These are phyloP conservation scores for Talaromyces atroroseus DNA, from an alignment of 2,329 filamentous ascomycete species.

Conservation along the genomic window DNA sequence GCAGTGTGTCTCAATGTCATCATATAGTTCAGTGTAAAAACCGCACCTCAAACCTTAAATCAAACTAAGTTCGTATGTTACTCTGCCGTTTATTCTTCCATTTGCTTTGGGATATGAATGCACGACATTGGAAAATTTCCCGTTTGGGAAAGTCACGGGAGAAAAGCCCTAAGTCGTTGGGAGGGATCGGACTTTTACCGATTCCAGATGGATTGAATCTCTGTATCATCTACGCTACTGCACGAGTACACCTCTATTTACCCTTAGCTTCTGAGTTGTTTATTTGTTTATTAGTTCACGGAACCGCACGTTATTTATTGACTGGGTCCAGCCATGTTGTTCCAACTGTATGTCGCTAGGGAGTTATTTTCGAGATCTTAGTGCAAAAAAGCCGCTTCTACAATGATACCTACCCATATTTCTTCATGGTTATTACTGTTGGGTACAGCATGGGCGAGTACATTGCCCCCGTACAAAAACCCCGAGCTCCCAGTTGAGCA, in stretches of 20 bases:
- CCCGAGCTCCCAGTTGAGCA: constrained; percentile 57
- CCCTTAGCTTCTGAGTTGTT: not conserved
- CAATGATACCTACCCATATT: not conserved
- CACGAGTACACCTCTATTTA: not conserved
- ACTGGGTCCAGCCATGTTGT: not conserved
- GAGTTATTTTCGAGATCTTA: not conserved
- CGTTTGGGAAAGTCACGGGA: not conserved
- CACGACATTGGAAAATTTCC: constrained; percentile 4
- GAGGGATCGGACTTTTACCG: constrained; percentile 2
- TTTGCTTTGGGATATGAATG: not conserved
- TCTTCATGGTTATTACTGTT: not conserved
- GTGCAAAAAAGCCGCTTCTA: not conserved
- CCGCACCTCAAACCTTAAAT: not conserved
- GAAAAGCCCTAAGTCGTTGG: constrained; percentile 9
- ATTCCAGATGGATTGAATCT: not conserved
- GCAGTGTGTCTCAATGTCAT: too few species aligned
- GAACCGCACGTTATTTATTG: not conserved
- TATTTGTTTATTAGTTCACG: not conserved
- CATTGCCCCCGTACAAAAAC: constrained; percentile 53
- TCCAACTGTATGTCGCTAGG: not conserved
- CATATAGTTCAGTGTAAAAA: too few species aligned
- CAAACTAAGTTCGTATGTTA: not conserved
- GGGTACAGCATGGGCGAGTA: constrained; percentile 10
- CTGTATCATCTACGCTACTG: not conserved
- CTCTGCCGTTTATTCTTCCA: not conserved